A percentile compares a stretch with the other conserved stretches of the same genome.
Evolutionary conservation across 495 filamentous ascomycete genomes (phyloP).

Genomic region (Trichocladium uniseriatum): DNA sequence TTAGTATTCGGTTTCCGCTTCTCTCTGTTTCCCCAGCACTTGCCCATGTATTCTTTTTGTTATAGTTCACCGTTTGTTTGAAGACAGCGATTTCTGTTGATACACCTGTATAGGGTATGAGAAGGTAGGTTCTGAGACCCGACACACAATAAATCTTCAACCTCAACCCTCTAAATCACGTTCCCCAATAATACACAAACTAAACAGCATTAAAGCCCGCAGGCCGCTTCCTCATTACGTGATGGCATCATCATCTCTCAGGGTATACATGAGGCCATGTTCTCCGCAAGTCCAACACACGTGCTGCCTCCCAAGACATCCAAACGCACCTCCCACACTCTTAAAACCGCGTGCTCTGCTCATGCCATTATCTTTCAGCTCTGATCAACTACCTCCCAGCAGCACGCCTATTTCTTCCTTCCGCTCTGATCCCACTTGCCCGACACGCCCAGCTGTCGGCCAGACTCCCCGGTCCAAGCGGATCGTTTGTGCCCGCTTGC

Average conservation of each 20-base stretch:
- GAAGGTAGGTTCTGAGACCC: too few relatives aligned
- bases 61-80: too few relatives aligned
- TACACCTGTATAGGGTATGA: too few relatives aligned
- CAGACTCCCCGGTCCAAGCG: neutral
- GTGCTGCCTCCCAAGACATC: neutral
- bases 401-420: neutral
- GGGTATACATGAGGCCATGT: conserved; percentile 7
- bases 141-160: too few relatives aligned
- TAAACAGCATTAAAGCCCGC: neutral
- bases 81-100: too few relatives aligned
- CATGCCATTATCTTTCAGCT: neutral
- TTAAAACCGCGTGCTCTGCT: neutral
- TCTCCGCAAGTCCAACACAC: neutral
- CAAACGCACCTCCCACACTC: neutral
- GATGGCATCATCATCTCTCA: neutral
- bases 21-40: too few relatives aligned
- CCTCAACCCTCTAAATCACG: too few relatives aligned
- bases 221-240: neutral
- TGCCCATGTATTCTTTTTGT: too few relatives aligned
- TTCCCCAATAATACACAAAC: too few relatives aligned
- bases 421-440: neutral
- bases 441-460: neutral
- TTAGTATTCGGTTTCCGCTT: too few relatives aligned
- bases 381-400: neutral
- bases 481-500: conserved; percentile 11